Evolutionary conservation across 768 basidiomycete genomes (phyloP).

Genomic region (Favolaschia claudopus): DNA sequence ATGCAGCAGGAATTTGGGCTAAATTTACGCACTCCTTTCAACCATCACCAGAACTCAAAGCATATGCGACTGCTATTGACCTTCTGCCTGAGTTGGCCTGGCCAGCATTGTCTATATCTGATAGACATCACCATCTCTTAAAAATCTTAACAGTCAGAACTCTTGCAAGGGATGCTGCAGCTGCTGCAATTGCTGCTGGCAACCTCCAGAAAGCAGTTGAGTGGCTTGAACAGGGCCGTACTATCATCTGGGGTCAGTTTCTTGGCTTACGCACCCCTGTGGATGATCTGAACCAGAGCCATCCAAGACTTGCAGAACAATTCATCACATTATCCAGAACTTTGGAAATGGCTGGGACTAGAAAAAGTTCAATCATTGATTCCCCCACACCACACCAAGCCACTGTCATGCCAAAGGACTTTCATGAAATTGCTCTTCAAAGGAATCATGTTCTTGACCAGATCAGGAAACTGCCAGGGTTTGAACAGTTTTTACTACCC

Average conservation of each 20-base stretch:
- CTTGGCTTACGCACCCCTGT: constrained; percentile 28
- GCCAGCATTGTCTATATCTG: constrained; percentile 23
- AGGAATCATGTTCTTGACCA: not conserved
- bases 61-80: constrained; percentile 23
- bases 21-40: not conserved
- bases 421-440: not conserved
- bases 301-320: not conserved
- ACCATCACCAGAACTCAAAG: constrained; percentile 9
- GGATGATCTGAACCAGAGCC: constrained; percentile 17
- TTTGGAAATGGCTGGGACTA: not conserved
- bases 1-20: not conserved
- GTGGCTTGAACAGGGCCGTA: constrained; percentile 36
- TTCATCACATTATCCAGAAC: not conserved
- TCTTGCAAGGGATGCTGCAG: constrained; percentile 9
- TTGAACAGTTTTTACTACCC: constrained; percentile 39
- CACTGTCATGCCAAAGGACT: not conserved
- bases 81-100: constrained; percentile 25
- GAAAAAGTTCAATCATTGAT: not conserved
- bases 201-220: constrained; percentile 25
- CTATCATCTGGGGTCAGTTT: constrained; percentile 31
- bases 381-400: not conserved
- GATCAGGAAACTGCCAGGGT: constrained; percentile 29
- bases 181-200: not conserved
- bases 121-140: constrained; percentile 16
- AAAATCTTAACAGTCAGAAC: constrained; percentile 4